Evolutionary conservation across 441 rosid genomes (phyloP).

Genomic region (Populus hybrid): DNA sequence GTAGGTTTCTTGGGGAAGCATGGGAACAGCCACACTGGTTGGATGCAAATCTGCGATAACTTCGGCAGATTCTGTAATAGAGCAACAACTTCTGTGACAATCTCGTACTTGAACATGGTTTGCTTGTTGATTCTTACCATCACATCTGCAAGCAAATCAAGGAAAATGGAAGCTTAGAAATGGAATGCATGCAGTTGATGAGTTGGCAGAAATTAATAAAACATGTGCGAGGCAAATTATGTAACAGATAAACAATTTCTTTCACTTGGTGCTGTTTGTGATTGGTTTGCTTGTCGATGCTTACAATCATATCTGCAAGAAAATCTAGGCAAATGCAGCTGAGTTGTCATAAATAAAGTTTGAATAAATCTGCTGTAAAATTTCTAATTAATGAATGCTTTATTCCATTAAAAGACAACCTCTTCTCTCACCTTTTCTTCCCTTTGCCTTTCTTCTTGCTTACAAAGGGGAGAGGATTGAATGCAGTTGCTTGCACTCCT

Average conservation of each 20-base stretch:
- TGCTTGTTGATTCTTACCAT: constrained; percentile 41
- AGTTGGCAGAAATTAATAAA: neutral
- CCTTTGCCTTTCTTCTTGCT: neutral
- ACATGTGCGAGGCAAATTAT: neutral
- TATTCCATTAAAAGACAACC: neutral
- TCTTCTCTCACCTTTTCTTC: neutral
- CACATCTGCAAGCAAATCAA: constrained; percentile 41
- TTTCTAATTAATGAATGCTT: neutral
- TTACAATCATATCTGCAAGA: constrained; percentile 45
- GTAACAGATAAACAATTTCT: constrained; percentile 18
- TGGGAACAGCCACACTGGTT: constrained; percentile 58
- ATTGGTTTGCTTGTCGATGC: constrained; percentile 30
- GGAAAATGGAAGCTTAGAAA: constrained; percentile 24
- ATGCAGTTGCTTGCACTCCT: neutral
- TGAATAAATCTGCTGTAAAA: neutral
- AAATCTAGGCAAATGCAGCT: constrained; percentile 33
- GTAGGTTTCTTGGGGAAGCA: constrained; percentile 46
- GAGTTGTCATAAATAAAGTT: neutral
- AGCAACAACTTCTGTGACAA: constrained; percentile 26
- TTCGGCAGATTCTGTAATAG: constrained; percentile 40
- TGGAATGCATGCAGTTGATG: neutral
- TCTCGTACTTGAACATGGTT: constrained; percentile 34
- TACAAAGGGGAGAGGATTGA: neutral
- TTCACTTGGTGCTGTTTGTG: constrained; percentile 30
- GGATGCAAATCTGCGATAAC: constrained; percentile 59